Conservation (phyloP, 2,329 filamentous ascomycete species). For the Atkinsonella texensis region DNA sequence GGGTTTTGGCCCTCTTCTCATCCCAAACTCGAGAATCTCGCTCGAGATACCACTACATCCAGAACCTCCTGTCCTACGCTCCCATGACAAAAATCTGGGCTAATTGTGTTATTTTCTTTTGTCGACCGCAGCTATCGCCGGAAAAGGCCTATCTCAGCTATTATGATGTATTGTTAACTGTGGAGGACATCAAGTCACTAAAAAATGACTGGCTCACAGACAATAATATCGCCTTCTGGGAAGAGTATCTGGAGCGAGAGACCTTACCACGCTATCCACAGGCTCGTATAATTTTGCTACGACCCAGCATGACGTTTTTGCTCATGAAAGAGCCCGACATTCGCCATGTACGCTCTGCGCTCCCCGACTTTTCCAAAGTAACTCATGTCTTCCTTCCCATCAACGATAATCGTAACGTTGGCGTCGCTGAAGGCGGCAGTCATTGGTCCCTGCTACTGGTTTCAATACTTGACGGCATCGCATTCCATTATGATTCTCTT, state of each 20-base stretch:
- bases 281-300: slow-evolving; percentile 79
- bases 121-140: slow-evolving; percentile 32
- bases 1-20: too few relatives aligned
- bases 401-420: slow-evolving; percentile 72
- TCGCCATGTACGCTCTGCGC: slow-evolving; percentile 46
- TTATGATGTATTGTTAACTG: slow-evolving; percentile 48
- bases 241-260: slow-evolving; percentile 91
- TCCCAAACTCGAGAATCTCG: too few relatives aligned
- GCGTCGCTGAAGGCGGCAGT: slow-evolving; percentile 72
- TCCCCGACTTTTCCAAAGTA: slow-evolving; percentile 68
- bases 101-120: background rate
- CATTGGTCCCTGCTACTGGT: slow-evolving; percentile 95
- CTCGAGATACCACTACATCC: too few relatives aligned
- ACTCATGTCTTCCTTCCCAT: slow-evolving; percentile 94
- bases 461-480: slow-evolving; percentile 73
- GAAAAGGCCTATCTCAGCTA: slow-evolving; percentile 29
- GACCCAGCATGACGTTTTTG: slow-evolving; percentile 86
- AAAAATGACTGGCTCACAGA: slow-evolving; percentile 95
- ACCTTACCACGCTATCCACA: slow-evolving; percentile 68
- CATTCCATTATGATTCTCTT: slow-evolving; percentile 94
- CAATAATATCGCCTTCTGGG: slow-evolving; percentile 96
- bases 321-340: slow-evolving; percentile 62
- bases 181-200: slow-evolving; percentile 78
- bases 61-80: too few relatives aligned
- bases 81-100: background rate